These are phyloP conservation scores for Beauveria varroae DNA, from an alignment of 2,329 filamentous ascomycete species.

Conservation along the genomic window DNA sequence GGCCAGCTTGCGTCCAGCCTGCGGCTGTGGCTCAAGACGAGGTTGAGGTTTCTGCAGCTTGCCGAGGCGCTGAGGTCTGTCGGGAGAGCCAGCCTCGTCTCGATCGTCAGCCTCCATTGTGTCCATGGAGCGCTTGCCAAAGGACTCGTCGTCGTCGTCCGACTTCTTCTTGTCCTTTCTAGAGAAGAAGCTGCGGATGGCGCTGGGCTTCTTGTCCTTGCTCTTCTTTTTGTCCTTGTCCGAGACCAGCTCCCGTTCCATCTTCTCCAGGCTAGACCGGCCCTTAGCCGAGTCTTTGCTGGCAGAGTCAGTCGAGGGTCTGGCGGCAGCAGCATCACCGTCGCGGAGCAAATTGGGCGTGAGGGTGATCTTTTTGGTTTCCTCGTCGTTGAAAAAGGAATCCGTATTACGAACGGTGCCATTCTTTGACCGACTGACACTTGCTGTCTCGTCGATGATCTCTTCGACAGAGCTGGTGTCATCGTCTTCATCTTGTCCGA, in stretches of 20 bases:
- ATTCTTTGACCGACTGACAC: slow-evolving; percentile 62
- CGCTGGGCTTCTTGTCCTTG: slow-evolving; percentile 55
- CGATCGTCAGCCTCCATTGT: slow-evolving; percentile 37
- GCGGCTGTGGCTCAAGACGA: slow-evolving; percentile 36
- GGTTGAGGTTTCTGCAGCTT: slow-evolving; percentile 66
- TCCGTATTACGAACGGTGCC: slow-evolving; percentile 86
- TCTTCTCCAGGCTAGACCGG: slow-evolving; percentile 66
- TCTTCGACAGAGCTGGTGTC: slow-evolving; percentile 56
- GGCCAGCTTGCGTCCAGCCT: slow-evolving; percentile 28
- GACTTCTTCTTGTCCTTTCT: slow-evolving; percentile 52
- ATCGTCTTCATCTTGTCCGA: slow-evolving; percentile 12
- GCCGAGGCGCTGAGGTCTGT: slow-evolving; percentile 51
- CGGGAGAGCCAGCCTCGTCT: slow-evolving; percentile 39
- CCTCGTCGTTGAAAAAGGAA: slow-evolving; percentile 94
- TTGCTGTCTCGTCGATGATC: slow-evolving; percentile 46
- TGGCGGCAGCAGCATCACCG: slow-evolving; percentile 49
- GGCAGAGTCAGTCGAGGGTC: slow-evolving; percentile 40
- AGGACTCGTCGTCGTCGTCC: slow-evolving; percentile 52
- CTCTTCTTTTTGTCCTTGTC: slow-evolving; percentile 70
- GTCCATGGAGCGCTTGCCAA: slow-evolving; percentile 58
- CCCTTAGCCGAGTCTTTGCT: slow-evolving; percentile 42
- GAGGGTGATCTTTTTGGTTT: slow-evolving; percentile 95
- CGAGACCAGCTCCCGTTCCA: slow-evolving; percentile 44
- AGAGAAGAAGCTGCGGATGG: slow-evolving; percentile 54
- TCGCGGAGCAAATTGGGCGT: slow-evolving; percentile 89